Evolutionary conservation across 257 asterid species (phyloP).

Genomic region (Solanum etuberosum): DNA sequence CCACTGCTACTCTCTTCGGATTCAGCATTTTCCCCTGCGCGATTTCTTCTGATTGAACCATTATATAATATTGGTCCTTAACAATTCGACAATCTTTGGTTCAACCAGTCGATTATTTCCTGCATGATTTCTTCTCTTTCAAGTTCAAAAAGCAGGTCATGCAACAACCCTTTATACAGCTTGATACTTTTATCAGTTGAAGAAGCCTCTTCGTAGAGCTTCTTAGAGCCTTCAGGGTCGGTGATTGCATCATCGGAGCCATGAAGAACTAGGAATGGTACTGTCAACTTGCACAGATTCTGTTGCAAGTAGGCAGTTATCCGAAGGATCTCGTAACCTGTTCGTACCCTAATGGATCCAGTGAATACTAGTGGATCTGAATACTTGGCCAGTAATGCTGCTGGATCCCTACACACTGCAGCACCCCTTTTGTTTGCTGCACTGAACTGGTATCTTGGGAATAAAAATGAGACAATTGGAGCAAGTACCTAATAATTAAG

Average conservation of each 20-base stretch:
- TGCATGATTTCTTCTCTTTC: slow-evolving; percentile 58
- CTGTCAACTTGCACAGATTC: slow-evolving; percentile 40
- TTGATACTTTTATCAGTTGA: slow-evolving; percentile 65
- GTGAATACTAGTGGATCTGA: slow-evolving; percentile 93
- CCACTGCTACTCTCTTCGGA: background rate
- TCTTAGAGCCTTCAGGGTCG: slow-evolving; percentile 67
- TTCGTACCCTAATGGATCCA: slow-evolving; percentile 70
- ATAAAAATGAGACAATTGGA: slow-evolving; percentile 53
- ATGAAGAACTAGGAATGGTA: slow-evolving; percentile 78
- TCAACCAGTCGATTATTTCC: slow-evolving; percentile 60
- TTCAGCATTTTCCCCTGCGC: background rate
- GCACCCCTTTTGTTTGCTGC: slow-evolving; percentile 81
- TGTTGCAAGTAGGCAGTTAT: slow-evolving; percentile 52
- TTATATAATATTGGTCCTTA: background rate
- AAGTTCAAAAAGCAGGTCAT: slow-evolving; percentile 79
- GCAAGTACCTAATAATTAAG: slow-evolving; percentile 54
- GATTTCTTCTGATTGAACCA: background rate
- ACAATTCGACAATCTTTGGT: slow-evolving; percentile 22
- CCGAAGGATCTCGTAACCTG: slow-evolving; percentile 78
- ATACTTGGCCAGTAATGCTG: slow-evolving; percentile 71
- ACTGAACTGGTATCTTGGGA: slow-evolving; percentile 75
- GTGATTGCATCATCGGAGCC: slow-evolving; percentile 75
- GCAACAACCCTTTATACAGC: slow-evolving; percentile 65
- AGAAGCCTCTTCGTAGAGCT: slow-evolving; percentile 59
- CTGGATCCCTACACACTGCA: slow-evolving; percentile 66